These are phyloP conservation scores for Ceratobasidium sp. DNA, from an alignment of 1,284 basidiomycete genomes.

Conservation along the genomic window DNA sequence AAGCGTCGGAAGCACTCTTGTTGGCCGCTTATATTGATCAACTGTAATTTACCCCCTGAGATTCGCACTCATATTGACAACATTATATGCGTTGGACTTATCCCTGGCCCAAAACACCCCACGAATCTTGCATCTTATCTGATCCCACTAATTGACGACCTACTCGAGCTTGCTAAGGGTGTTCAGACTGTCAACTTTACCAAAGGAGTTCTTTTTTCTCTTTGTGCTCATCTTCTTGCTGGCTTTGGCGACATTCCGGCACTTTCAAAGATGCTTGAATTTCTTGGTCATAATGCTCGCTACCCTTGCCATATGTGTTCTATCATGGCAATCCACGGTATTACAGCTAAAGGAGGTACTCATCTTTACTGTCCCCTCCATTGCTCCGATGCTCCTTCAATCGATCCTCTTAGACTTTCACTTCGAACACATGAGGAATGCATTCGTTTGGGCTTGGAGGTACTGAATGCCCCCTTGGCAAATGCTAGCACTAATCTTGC, in stretches of 20 bases:
- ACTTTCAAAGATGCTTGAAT: constrained; percentile 42
- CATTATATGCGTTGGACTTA: constrained; percentile 42
- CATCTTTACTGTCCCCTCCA: constrained; percentile 44
- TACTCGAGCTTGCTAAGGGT: constrained; percentile 24
- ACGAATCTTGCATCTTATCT: constrained; percentile 44
- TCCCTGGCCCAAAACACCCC: constrained; percentile 42
- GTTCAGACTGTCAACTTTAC: background rate
- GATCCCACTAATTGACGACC: constrained; percentile 42
- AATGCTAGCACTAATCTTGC: background rate
- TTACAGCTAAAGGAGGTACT: background rate
- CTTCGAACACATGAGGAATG: constrained; percentile 22
- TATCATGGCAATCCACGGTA: constrained; percentile 38
- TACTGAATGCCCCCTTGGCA: background rate
- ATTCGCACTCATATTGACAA: constrained; percentile 28
- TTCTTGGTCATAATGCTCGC: constrained; percentile 43
- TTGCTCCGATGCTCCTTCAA: background rate
- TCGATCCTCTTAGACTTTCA: constrained; percentile 36
- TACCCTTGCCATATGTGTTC: constrained; percentile 43
- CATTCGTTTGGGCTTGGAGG: constrained; percentile 9
- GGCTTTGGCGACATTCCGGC: constrained; percentile 49
- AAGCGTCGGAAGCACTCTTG: constrained; percentile 48
- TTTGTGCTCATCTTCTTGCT: constrained; percentile 42
- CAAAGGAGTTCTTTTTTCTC: constrained; percentile 13
- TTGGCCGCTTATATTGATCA: constrained; percentile 43
- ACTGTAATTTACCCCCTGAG: constrained; percentile 44